Evolutionary conservation across 2,329 filamentous ascomycete species (phyloP).

Genomic region (Chaetomiaceae sp.): DNA sequence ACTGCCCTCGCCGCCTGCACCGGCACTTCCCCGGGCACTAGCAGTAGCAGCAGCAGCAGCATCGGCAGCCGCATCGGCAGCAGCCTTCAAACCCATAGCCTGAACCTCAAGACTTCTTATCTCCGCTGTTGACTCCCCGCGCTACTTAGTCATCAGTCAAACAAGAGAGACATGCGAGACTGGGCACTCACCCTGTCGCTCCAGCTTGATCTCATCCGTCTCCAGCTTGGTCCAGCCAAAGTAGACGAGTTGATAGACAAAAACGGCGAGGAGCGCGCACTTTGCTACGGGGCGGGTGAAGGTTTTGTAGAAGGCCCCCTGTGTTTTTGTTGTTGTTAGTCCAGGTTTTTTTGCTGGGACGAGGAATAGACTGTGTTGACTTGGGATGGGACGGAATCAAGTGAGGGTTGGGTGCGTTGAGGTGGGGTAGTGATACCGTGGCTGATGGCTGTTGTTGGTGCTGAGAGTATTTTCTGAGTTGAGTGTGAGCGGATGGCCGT

Average conservation of each 20-base stretch:
- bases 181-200: constrained; percentile 49
- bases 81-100: constrained; percentile 18
- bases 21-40: not conserved
- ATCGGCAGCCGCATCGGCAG: not conserved
- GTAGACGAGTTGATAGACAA: constrained; percentile 75
- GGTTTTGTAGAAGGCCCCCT: constrained; percentile 68
- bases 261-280: constrained; percentile 67
- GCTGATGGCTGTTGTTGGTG: constrained; percentile 11
- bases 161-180: not conserved
- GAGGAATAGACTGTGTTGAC: not conserved
- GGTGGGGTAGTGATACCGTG: constrained; percentile 10
- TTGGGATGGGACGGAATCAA: too few relatives aligned
- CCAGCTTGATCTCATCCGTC: constrained; percentile 60
- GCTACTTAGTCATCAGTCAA: too few relatives aligned
- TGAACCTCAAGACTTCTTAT: constrained; percentile 24
- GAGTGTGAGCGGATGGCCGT: not conserved
- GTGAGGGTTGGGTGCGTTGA: too few relatives aligned
- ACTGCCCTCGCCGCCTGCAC: not conserved
- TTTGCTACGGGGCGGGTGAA: constrained; percentile 71
- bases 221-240: constrained; percentile 72
- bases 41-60: not conserved
- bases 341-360: too few relatives aligned
- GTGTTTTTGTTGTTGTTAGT: constrained; percentile 1
- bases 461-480: constrained; percentile 17
- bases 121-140: constrained; percentile 20